phyloP scores from a whole-genome alignment of 225 moss, liverwort and hornwort species.

The Pseudoscleropodium purum region DNA sequence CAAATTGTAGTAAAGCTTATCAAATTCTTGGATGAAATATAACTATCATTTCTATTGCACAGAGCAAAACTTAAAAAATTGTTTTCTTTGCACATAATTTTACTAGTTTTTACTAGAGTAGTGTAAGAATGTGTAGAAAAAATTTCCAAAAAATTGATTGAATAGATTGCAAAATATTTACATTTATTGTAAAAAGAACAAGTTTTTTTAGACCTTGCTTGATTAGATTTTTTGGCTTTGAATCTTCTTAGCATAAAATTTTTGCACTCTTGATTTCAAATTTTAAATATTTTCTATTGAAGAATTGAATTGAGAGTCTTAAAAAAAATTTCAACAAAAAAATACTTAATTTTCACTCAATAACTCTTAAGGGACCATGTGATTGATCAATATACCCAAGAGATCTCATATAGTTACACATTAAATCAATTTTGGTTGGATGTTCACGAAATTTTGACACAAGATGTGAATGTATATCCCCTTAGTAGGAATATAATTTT shows the following conservation, averaged over 20 bases:
- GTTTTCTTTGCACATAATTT: neutral
- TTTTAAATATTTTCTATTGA: neutral
- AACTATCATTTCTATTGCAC: neutral
- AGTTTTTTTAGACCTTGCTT: neutral
- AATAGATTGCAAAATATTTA: neutral
- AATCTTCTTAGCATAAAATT: neutral
- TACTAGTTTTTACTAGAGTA: neutral
- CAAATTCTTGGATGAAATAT: neutral
- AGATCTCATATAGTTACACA: too few relatives aligned
- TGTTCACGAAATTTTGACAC: too few relatives aligned
- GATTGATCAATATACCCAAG: too few relatives aligned
- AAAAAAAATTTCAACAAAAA: neutral
- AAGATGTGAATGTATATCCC: too few relatives aligned
- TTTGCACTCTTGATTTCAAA: neutral
- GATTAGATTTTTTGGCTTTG: neutral
- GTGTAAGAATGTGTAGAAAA: neutral
- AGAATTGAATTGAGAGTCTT: neutral
- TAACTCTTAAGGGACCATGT: too few relatives aligned
- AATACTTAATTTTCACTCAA: neutral
- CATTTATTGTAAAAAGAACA: neutral
- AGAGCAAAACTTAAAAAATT: neutral
- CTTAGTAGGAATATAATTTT: too few relatives aligned
- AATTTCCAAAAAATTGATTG: neutral
- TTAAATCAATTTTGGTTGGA: too few relatives aligned
- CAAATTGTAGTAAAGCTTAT: too few relatives aligned